Conservation (phyloP, 2,329 filamentous ascomycete genomes). For the Phialophora verrucosa region DNA sequence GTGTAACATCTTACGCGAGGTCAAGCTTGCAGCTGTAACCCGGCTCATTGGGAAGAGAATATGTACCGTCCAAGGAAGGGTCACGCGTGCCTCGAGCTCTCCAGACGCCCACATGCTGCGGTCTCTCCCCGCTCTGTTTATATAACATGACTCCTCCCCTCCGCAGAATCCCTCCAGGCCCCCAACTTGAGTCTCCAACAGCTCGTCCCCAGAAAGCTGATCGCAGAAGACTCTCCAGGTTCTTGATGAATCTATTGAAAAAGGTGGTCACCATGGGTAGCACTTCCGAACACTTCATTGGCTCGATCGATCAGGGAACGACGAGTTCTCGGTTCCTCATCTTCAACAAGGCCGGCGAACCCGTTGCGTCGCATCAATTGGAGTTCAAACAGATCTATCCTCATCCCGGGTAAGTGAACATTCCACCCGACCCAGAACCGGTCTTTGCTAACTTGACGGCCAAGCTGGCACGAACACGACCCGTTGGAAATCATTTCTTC, state of each 20-base stretch:
- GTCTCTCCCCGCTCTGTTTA: conserved; percentile 25
- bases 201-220: conserved; percentile 4
- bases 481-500: conserved; percentile 76
- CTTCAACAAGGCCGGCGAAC: conserved; percentile 78
- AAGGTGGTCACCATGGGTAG: conserved; percentile 31
- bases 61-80: conserved; percentile 23
- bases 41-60: background rate
- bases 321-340: conserved; percentile 90
- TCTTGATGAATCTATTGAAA: conserved; percentile 17
- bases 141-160: conserved; percentile 27
- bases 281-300: conserved; percentile 70
- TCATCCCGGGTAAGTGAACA: conserved; percentile 70
- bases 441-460: background rate
- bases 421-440: background rate
- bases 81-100: conserved; percentile 7
- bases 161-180: conserved; percentile 29
- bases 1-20: conserved; percentile 6
- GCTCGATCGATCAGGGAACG: conserved; percentile 88
- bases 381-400: conserved; percentile 87
- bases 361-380: conserved; percentile 81
- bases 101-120: conserved; percentile 25
- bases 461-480: conserved; percentile 88
- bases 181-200: conserved; percentile 13
- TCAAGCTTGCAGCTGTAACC: conserved; percentile 1
- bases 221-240: conserved; percentile 1